These are phyloP conservation scores for Rutstroemia sp. DNA, from an alignment of 2,329 filamentous ascomycete species.

Conservation along the genomic window DNA sequence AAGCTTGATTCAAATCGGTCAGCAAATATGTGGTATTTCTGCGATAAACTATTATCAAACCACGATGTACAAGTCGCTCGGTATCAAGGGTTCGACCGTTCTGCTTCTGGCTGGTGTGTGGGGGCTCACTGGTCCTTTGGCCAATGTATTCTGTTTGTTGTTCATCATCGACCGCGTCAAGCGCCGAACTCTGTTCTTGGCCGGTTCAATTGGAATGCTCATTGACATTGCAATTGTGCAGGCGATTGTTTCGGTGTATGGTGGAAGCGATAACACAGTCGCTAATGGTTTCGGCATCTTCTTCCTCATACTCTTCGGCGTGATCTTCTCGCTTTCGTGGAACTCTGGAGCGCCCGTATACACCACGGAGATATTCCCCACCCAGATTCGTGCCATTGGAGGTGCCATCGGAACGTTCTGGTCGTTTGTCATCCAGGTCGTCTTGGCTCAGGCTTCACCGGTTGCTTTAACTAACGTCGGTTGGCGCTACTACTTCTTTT, in stretches of 20 bases:
- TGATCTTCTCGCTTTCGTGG: slow-evolving; percentile 6
- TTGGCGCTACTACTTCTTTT: slow-evolving; percentile 10
- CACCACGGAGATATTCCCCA: slow-evolving; percentile 13
- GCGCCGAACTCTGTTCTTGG: background rate
- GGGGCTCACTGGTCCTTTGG: background rate
- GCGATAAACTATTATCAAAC: slow-evolving; percentile 11
- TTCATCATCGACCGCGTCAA: slow-evolving; percentile 6
- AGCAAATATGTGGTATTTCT: slow-evolving; percentile 8
- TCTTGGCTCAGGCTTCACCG: background rate
- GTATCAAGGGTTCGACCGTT: slow-evolving; percentile 2
- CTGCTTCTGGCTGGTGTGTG: background rate
- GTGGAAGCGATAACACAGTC: too few species aligned
- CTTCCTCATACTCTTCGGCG: slow-evolving; percentile 4
- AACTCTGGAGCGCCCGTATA: slow-evolving; percentile 10
- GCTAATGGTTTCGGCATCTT: slow-evolving; percentile 6
- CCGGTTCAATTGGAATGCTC: background rate
- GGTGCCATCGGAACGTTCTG: slow-evolving; percentile 9
- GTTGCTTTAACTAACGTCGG: slow-evolving; percentile 8
- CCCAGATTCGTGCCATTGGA: slow-evolving; percentile 10
- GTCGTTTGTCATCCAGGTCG: background rate
- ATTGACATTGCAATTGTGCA: too few species aligned
- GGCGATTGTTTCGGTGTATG: too few species aligned
- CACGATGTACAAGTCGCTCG: slow-evolving; percentile 10
- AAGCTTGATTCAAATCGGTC: background rate
- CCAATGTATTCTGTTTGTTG: slow-evolving; percentile 5